Evolutionary conservation across 106 monocot species (phyloP).

Genomic region (Gastrodia elata): DNA sequence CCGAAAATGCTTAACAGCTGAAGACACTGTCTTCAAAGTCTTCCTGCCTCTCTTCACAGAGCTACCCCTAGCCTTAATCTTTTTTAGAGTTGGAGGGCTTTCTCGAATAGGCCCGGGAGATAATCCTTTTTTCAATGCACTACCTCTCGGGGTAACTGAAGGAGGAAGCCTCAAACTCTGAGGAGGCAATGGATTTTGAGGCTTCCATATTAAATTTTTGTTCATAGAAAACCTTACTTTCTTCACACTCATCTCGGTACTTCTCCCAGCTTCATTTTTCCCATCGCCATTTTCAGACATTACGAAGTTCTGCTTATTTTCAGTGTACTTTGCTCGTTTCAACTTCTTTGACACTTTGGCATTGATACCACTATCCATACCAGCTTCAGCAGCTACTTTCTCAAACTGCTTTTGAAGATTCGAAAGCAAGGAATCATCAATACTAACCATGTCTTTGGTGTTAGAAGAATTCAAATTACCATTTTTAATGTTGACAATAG

Average conservation of each 20-base stretch:
- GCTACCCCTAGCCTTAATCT: constrained; percentile 40
- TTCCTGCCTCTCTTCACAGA: constrained; percentile 54
- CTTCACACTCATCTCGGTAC: constrained; percentile 54
- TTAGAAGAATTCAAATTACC: constrained; percentile 11
- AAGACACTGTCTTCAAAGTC: constrained; percentile 31
- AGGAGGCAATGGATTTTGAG: constrained; percentile 79
- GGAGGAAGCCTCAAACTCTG: constrained; percentile 86
- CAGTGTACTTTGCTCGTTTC: constrained; percentile 36
- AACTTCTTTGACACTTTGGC: constrained; percentile 38
- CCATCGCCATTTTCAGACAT: constrained; percentile 3
- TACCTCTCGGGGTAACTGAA: constrained; percentile 80
- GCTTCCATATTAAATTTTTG: constrained; percentile 90
- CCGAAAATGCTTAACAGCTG: constrained; percentile 46
- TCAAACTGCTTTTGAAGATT: constrained; percentile 93
- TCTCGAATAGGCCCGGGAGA: constrained; percentile 73
- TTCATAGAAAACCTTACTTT: constrained; percentile 94
- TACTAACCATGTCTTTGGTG: constrained; percentile 12
- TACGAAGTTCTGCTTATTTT: neutral
- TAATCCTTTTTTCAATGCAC: constrained; percentile 88
- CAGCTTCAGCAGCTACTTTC: constrained; percentile 73
- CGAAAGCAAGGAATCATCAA: constrained; percentile 55
- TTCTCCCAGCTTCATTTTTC: constrained; percentile 21
- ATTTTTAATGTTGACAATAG: neutral
- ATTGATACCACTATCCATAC: constrained; percentile 20
- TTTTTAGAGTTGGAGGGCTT: constrained; percentile 34